phyloP scores from a whole-genome alignment of 2,329 filamentous ascomycete species.

The Monosporascus sp. region DNA sequence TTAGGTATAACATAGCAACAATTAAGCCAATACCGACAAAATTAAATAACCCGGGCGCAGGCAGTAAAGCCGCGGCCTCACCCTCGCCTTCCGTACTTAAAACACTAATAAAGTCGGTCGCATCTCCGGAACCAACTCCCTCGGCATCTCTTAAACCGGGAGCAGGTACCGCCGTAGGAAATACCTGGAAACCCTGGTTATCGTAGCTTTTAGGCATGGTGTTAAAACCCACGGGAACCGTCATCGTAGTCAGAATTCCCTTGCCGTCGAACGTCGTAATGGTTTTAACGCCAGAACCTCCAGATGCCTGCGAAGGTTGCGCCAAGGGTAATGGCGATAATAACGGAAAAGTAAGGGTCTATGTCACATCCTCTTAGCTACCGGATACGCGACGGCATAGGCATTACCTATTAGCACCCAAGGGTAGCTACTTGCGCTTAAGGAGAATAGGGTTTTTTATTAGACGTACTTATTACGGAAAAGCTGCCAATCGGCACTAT shows the following conservation, averaged over 20 bases:
- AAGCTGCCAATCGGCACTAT: constrained; percentile 63
- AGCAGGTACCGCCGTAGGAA: constrained; percentile 11
- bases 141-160: neutral
- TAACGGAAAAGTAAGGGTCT: constrained; percentile 37
- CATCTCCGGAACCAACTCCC: neutral
- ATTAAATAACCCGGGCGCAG: neutral
- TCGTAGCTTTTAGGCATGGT: constrained; percentile 37
- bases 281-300: constrained; percentile 38
- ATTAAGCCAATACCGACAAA: neutral
- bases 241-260: constrained; percentile 44
- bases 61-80: neutral
- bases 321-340: constrained; percentile 44
- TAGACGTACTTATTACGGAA: constrained; percentile 47
- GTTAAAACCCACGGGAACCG: constrained; percentile 29
- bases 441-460: neutral
- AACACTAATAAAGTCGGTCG: neutral
- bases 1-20: neutral
- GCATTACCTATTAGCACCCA: constrained; percentile 1
- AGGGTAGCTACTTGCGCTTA: constrained; percentile 15
- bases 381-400: neutral
- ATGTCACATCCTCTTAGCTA: constrained; percentile 17
- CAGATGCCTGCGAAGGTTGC: constrained; percentile 32
- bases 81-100: neutral
- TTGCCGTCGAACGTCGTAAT: constrained; percentile 42
- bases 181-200: constrained; percentile 38